Conservation (phyloP, 2,329 filamentous ascomycete genomes). For the Xylaria multiplex region DNA sequence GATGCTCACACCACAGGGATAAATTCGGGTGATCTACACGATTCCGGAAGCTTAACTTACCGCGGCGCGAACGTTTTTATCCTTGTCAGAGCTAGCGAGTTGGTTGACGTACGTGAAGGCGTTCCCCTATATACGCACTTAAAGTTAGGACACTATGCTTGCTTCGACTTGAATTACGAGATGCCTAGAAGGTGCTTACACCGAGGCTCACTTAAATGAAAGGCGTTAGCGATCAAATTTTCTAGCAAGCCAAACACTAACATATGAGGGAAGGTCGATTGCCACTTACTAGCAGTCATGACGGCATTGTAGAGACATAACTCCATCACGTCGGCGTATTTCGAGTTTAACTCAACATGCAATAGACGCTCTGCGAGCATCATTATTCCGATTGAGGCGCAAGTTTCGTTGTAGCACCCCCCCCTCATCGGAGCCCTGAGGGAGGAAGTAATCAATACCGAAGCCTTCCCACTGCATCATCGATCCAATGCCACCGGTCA, state of each 20-base stretch:
- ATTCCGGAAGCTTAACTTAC: constrained; percentile 19
- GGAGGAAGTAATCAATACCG: constrained; percentile 67
- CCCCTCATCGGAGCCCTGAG: constrained; percentile 67
- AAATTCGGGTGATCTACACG: neutral
- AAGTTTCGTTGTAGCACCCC: constrained; percentile 71
- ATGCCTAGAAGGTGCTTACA: constrained; percentile 23
- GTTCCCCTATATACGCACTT: constrained; percentile 52
- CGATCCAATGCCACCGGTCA: constrained; percentile 69
- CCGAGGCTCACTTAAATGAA: constrained; percentile 59
- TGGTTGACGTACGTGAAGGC: constrained; percentile 72
- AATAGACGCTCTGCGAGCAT: constrained; percentile 68
- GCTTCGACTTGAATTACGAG: too few species aligned
- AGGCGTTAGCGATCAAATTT: constrained; percentile 7
- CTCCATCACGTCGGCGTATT: constrained; percentile 69
- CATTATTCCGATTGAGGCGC: constrained; percentile 68
- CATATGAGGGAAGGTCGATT: neutral
- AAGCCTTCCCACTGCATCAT: constrained; percentile 70
- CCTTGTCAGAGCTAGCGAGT: constrained; percentile 62
- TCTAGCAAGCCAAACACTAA: neutral
- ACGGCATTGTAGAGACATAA: constrained; percentile 69
- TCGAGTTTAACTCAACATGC: constrained; percentile 61
- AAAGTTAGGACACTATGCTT: constrained; percentile 3
- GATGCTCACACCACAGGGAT: neutral
- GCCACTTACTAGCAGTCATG: constrained; percentile 56
- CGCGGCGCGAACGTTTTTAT: constrained; percentile 60